Percentiles rank a stretch among this genome's conserved stretches.
Conservation (phyloP, 192 early-diverging fungal species). For the Coemansia sp. region DNA sequence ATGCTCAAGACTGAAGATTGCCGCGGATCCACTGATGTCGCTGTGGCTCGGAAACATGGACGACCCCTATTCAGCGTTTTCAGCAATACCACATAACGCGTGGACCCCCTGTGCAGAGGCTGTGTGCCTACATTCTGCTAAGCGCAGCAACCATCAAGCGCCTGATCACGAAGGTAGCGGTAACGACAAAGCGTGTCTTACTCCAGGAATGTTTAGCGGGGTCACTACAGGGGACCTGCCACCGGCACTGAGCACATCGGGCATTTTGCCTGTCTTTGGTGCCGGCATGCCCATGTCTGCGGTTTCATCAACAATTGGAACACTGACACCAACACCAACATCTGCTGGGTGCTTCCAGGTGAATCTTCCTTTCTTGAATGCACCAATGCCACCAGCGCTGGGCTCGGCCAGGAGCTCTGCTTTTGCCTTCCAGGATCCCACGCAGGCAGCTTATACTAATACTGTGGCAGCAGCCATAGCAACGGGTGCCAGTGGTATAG, state of each 20-base stretch:
- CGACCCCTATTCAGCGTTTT: constrained; percentile 45
- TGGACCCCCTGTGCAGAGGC: constrained; percentile 41
- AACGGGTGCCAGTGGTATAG: constrained; percentile 8
- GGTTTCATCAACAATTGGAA: constrained; percentile 37
- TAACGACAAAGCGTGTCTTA: neutral
- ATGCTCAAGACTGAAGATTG: constrained; percentile 48
- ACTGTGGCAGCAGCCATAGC: constrained; percentile 10
- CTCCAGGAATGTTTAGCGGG: too few species aligned
- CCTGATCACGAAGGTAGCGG: neutral
- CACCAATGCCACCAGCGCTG: constrained; percentile 14
- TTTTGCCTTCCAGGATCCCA: constrained; percentile 30
- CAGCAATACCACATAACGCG: constrained; percentile 31
- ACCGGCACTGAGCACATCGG: neutral
- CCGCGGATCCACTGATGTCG: constrained; percentile 45
- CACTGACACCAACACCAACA: constrained; percentile 50
- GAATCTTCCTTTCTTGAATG: constrained; percentile 1
- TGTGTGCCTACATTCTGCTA: constrained; percentile 34
- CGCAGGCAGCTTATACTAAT: constrained; percentile 1
- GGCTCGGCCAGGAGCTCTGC: constrained; percentile 26
- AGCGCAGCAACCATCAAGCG: neutral
- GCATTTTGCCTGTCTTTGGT: constrained; percentile 8
- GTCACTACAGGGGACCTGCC: neutral
- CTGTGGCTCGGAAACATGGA: constrained; percentile 54
- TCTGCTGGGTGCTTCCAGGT: constrained; percentile 15
- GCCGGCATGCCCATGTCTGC: constrained; percentile 34